These are phyloP conservation scores for Ophiorrhiza pumila DNA, from an alignment of 257 asterid genomes.

Conservation along the genomic window DNA sequence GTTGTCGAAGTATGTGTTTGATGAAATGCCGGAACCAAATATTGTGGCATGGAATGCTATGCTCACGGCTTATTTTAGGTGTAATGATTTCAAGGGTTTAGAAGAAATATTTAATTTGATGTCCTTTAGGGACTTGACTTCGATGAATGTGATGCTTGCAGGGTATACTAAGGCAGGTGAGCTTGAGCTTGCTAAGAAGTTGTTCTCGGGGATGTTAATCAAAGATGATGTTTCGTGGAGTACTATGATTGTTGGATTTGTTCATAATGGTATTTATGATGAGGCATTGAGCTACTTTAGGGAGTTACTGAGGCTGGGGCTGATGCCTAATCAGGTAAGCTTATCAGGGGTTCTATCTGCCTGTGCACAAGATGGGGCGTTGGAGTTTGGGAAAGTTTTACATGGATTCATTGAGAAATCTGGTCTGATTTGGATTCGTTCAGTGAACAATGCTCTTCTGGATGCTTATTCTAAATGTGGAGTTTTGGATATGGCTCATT, in stretches of 20 bases:
- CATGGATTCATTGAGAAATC: constrained; percentile 66
- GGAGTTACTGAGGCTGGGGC: constrained; percentile 47
- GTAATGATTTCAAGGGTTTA: constrained; percentile 46
- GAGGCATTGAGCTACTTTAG: constrained; percentile 51
- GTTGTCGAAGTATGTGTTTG: constrained; percentile 51
- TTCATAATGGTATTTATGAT: constrained; percentile 47
- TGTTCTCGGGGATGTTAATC: constrained; percentile 50
- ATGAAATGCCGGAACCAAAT: constrained; percentile 69
- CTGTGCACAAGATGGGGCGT: constrained; percentile 73
- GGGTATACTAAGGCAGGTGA: constrained; percentile 64
- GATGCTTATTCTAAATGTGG: constrained; percentile 85
- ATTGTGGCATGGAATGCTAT: constrained; percentile 80
- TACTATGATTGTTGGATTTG: constrained; percentile 61
- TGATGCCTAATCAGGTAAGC: constrained; percentile 70
- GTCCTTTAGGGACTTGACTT: constrained; percentile 54
- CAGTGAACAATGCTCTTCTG: constrained; percentile 70
- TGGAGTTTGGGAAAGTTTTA: constrained; percentile 52
- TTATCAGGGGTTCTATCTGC: constrained; percentile 75
- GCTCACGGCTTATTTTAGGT: constrained; percentile 60
- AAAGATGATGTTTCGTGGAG: constrained; percentile 84
- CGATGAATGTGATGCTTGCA: constrained; percentile 80
- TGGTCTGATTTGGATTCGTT: constrained; percentile 57
- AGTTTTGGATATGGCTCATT: constrained; percentile 59
- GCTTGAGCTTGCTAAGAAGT: constrained; percentile 43
- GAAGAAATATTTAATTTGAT: constrained; percentile 47